Evolutionary conservation across 257 asterid species (phyloP), one percentile per base, ranked within the genome.

Genomic region (Solanum clarkiae): DNA sequence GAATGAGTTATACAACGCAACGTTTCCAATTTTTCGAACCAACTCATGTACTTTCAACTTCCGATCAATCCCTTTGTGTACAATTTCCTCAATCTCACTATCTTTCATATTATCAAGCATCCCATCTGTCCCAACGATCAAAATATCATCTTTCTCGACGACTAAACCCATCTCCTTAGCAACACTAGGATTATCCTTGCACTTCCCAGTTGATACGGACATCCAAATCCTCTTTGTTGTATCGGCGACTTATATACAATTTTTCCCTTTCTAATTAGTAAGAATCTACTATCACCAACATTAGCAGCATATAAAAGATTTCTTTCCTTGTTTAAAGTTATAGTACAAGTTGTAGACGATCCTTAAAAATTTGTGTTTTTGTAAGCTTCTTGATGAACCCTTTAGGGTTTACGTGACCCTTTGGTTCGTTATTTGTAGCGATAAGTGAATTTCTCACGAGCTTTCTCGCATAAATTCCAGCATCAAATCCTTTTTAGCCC

Each of bases 261-360:
- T 55, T 60, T 55, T 15, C 90, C 87, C 5, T 68, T 72, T 4
- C 87, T 60, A 4, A 87, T 62, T 8, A 89, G 53, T 51, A 85
- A 40, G n/a, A 87, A 89, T n/a, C 88, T 84, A 36, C 88, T 85
- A 20, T 85, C 91, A 0, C 91, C 86, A 4, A 87, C 84, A 26
- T 88, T 86, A 40, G 55, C 84, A 15, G 85, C 86, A 44, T 26
- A 63, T 8, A 88, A 14, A 3, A 17, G 32, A 10, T 85, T 24
- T 13, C 11, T 77, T 7, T 13, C 62, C 65, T 4, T 4, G 71
- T 63, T 6, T 10, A 88, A 71, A 3, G 87, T 74, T 18, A 88
- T 20, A 36, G 86, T 55, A 80, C 89, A 86, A 8, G 88, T 86
- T 4, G 89, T 89, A 5, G 91, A 86, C 1, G 89, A 84, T 4